Evolutionary conservation across 805 yeast species (phyloP), one percentile per base, ranked within the genome.

Genomic region (Hanseniaspora thailandica): DNA sequence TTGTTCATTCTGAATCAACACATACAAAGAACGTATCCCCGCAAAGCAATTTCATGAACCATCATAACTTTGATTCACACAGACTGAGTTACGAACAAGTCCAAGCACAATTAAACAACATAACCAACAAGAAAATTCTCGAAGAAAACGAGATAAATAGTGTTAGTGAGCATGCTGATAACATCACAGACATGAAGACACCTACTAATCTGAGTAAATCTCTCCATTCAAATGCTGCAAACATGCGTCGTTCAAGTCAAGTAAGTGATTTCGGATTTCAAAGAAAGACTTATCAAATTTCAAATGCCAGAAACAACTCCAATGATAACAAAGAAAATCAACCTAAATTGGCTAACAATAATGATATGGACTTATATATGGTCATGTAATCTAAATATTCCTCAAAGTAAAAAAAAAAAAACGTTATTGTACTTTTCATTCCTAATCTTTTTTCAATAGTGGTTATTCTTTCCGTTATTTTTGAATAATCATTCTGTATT

Each of bases 11-110:
- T 3, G 45, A 39, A 7, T 20, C 45, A 28, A 38, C 38, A 3
- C 33, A 30, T n/a, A 47, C 45, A 22, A 39, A 39, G 38, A 38
- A 47, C 19, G 52, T 47, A 2, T 47, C 52, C 8, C 52, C 52
- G 17, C 33, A 39, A 9, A 39, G 35, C 13, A 39, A 23, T 19
- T n/a, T 35, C 8, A 25, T 41, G 6, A 31, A 17, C 3, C 15
- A 19, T 4, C 17, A n/a, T 23, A 35, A 41, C 13, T n/a, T 33
- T 31, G 22, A 25, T 3, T 20, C 26, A 2, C 12, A 31, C 23
- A 25, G 34, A 33, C 17, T 40, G 7, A 23, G 30, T 15, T 35
- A 48, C 26, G 41, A 40, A 12, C 52, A 48, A 31, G 26, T 48
- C 6, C 47, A 48, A 41, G 17, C 20, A 3, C 47, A 48, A 20